Conservation (phyloP, 176 grass and related monocot species). For the Microstegium vimineum region DNA sequence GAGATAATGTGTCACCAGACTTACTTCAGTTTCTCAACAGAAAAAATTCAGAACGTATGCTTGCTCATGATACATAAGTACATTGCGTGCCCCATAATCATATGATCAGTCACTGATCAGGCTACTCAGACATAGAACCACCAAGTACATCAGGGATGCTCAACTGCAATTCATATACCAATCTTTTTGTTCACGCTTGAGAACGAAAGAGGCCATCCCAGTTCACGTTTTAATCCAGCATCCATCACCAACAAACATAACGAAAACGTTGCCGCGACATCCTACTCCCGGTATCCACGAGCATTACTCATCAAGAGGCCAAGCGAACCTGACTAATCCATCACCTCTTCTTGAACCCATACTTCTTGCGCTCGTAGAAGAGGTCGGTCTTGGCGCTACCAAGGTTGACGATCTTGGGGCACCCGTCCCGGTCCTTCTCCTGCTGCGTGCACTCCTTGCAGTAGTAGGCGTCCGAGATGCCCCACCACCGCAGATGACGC, state of each 20-base stretch:
- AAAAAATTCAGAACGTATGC: neutral
- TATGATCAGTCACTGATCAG: neutral
- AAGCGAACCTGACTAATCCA: neutral
- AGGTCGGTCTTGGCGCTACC: constrained; percentile 85
- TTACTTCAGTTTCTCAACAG: neutral
- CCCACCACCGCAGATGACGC: constrained; percentile 69
- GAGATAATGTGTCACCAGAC: neutral
- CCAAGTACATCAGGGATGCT: neutral
- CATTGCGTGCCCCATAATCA: neutral
- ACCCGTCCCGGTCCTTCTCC: constrained; percentile 74
- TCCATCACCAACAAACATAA: constrained; percentile 1
- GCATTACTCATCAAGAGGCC: neutral
- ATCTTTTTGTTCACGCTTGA: neutral
- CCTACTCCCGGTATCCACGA: neutral
- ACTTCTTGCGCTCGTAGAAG: constrained; percentile 71
- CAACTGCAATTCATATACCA: neutral
- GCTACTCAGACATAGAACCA: neutral
- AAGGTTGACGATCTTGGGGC: constrained; percentile 83
- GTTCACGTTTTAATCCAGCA: neutral
- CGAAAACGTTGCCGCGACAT: neutral
- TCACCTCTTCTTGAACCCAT: constrained; percentile 60
- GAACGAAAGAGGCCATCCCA: neutral
- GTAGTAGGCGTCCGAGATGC: constrained; percentile 92
- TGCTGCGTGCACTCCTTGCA: constrained; percentile 88
- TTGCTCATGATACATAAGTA: neutral